Evolutionary conservation across 768 basidiomycete genomes (phyloP), one percentile per base, ranked within the genome.

Genomic region (Pisolithus tinctorius): DNA sequence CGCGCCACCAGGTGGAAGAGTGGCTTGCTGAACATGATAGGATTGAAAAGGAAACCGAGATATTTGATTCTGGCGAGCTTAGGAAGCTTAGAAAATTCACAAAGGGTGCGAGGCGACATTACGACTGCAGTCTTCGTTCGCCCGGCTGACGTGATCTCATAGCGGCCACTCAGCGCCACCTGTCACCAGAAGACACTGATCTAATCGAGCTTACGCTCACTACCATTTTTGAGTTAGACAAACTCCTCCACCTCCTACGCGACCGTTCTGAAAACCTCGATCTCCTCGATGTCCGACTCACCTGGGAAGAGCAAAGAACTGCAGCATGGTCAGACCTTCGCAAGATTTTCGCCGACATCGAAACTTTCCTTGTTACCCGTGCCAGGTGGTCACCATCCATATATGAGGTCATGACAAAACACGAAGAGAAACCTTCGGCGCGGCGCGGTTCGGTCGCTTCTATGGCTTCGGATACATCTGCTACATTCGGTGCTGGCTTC

Each of bases 171-270:
- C 86, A 91, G 67, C 80, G 89, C 53, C 88, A 91, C 67, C 72
- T 95, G 49, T 91, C 89, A 45, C 80, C 87, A 11, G 80, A 81
- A 62, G 93, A 94, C 64, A 93, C 92, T 40, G 93, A 95, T 68
- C 74, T 94, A 49, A 93, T 94, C 64, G 92, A 94, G 70, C 73
- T 94, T 53, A 91, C 92, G 5, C 74, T 95, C 55, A 89, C 86
- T 60, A 90, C 91, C 41, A 88, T 95, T 41, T 84, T 82, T 57
- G 81, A 81, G 55, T 77, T 95, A 50, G 93, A 95, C 75, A 90
- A 84, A 66, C 74, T 95, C 27, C 71, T 94, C 13, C 90, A 90
- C 64, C 81, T 94, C 29, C 75, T 95, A 37, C 80, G 90, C 36
- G 81, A 83, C 60, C 80, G 93, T 48, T 82, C 88, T 26, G 89